phyloP scores from a whole-genome alignment of 2,329 filamentous ascomycete genomes.

The Orbilia brochopaga region DNA sequence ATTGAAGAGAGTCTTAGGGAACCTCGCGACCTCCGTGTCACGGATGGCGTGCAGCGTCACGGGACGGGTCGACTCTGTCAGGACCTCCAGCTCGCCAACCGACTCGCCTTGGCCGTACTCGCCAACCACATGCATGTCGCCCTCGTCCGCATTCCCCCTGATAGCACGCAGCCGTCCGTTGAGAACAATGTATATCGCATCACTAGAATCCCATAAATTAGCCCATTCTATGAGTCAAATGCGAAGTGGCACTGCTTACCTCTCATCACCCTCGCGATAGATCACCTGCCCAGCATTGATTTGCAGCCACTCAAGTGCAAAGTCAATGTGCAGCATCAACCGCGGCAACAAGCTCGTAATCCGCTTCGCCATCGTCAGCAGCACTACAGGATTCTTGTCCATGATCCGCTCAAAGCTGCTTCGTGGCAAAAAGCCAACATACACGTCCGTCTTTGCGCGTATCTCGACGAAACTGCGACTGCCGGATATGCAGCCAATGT shows the following conservation, averaged over 20 bases:
- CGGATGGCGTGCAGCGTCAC: constrained; percentile 94
- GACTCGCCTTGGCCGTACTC: constrained; percentile 98
- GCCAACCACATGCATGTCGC: constrained; percentile 81
- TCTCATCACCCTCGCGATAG: constrained; percentile 86
- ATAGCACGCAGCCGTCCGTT: constrained; percentile 89
- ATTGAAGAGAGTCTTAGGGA: constrained; percentile 94
- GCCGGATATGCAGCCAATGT: constrained; percentile 90
- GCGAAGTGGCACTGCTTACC: constrained; percentile 17
- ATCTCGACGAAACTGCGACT: constrained; percentile 97
- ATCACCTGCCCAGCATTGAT: constrained; percentile 94
- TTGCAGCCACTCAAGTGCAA: constrained; percentile 97
- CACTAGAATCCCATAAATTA: constrained; percentile 63
- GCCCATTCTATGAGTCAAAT: not conserved
- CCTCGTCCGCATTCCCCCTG: constrained; percentile 74
- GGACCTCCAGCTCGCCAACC: constrained; percentile 92
- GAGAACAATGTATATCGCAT: constrained; percentile 96
- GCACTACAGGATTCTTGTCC: constrained; percentile 86
- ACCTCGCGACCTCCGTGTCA: constrained; percentile 94
- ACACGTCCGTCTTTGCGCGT: constrained; percentile 95
- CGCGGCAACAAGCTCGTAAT: constrained; percentile 86
- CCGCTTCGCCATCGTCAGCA: constrained; percentile 94
- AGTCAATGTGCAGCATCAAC: constrained; percentile 94
- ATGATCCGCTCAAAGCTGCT: constrained; percentile 87
- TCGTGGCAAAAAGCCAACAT: constrained; percentile 90
- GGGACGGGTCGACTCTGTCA: constrained; percentile 90